Conservation (phyloP, 108 stramenopile genomes). For the Nannochloropsis granulata region DNA sequence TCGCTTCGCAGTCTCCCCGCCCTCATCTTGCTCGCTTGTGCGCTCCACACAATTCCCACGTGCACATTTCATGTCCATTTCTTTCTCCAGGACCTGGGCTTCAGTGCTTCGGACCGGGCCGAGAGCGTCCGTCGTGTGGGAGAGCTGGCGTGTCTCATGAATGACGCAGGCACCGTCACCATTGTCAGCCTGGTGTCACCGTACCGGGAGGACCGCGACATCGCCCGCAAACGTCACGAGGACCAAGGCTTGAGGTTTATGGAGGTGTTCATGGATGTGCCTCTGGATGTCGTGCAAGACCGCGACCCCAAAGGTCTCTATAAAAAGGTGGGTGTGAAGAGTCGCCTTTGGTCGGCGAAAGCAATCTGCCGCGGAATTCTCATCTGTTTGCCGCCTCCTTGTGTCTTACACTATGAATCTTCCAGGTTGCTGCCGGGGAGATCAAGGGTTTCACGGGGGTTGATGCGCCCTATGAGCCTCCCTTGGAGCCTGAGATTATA, state of each 20-base stretch:
- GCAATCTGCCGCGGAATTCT: too few species aligned
- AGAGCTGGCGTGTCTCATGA: slow-evolving; percentile 84
- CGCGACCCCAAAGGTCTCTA: slow-evolving; percentile 68
- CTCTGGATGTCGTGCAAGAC: slow-evolving; percentile 66
- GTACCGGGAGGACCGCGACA: slow-evolving; percentile 78
- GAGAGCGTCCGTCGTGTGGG: slow-evolving; percentile 88
- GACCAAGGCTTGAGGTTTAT: slow-evolving; percentile 92
- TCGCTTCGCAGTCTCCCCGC: not conserved
- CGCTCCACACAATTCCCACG: not conserved
- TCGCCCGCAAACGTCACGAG: slow-evolving; percentile 78
- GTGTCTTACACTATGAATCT: not conserved
- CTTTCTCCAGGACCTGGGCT: slow-evolving; percentile 48
- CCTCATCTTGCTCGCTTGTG: not conserved
- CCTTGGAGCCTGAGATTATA: slow-evolving; percentile 65
- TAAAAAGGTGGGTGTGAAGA: not conserved
- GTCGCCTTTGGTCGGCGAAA: too few species aligned
- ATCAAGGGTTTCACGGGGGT: slow-evolving; percentile 95
- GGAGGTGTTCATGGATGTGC: slow-evolving; percentile 95
- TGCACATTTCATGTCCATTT: not conserved
- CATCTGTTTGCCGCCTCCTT: too few species aligned
- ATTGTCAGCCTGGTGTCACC: slow-evolving; percentile 86
- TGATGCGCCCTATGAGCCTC: slow-evolving; percentile 95
- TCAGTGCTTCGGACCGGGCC: slow-evolving; percentile 79
- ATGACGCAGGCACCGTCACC: slow-evolving; percentile 87
- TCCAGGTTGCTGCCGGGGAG: slow-evolving; percentile 65